Base-by-base conservation (phyloP, 768 basidiomycete species). In the Dacryopinax spathularia region DNA sequence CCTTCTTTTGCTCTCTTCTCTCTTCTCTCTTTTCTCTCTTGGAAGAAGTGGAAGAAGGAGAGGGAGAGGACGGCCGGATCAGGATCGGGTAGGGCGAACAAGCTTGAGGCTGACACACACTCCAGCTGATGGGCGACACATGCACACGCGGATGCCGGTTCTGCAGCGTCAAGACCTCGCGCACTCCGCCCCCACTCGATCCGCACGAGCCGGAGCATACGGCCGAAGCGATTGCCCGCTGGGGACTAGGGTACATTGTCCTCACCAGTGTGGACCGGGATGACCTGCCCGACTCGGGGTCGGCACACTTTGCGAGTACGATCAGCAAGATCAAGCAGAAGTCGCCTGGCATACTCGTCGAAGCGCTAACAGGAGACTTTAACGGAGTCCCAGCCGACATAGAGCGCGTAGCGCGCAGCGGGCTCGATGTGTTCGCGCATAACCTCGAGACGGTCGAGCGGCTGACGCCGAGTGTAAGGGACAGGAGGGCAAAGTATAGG, bases 231-330 rank as follows among this genome's bases (percentile, higher is more conserved):
- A 94, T 99, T 66, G 89, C 88, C 69, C 84, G 95, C 61, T 99
- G 96, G 96, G 94, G 94, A 2, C 76, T 99, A 62, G 96, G 96
- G 1, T 99, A 99, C 73, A 95, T 99, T 64, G 96, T 99, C 1
- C 75, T 99, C 65, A 99, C 96, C 0, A 94, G 85, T 70, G 96
- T 99, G 10, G 93, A 99, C 72, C 83, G 96, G 66, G 96, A 99
- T 75, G 95, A 99, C 71, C 84, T 99, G 25, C 80, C 77, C 13
- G 96, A 99, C 69, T 91, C 93, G 56, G 96, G 96, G 31, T 85
- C 92, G 0, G 83, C 82, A 63, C 96, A 99, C 74, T 95, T 99
- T 71, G 93, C 96, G 1, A 88, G 91, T 70, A 98, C 96, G 2
- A 94, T 99, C 60, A 78, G 80, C 34, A 95, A 90, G 74, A 94